Evolutionary conservation across 2,329 filamentous ascomycete genomes (phyloP).

Genomic region (Alternaria incomplexa): DNA sequence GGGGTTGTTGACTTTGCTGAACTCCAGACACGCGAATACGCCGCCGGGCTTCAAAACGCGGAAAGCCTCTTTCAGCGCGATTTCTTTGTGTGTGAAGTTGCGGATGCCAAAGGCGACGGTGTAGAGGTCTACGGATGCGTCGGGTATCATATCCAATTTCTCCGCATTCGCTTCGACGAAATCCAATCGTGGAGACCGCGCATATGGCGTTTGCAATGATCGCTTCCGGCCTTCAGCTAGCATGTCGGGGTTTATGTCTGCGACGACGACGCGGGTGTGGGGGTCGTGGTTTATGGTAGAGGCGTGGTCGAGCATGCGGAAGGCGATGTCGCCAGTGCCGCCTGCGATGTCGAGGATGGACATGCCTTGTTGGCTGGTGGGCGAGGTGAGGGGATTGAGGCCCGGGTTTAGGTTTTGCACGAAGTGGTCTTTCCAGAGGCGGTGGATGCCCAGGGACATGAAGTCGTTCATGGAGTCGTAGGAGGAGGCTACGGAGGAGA

Average conservation of each 20-base stretch:
- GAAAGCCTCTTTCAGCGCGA: conserved; percentile 80
- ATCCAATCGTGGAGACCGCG: conserved; percentile 59
- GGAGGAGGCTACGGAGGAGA: conserved; percentile 90
- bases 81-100: conserved; percentile 92
- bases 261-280: conserved; percentile 83
- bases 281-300: conserved; percentile 80
- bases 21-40: conserved; percentile 95
- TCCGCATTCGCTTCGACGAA: conserved; percentile 95
- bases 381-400: conserved; percentile 56
- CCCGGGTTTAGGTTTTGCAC: conserved; percentile 90
- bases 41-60: conserved; percentile 92
- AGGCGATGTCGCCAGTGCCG: conserved; percentile 96
- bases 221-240: conserved; percentile 85
- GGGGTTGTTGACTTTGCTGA: conserved; percentile 81
- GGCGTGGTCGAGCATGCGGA: conserved; percentile 90
- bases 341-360: conserved; percentile 94
- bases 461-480: conserved; percentile 99
- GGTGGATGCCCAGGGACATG: conserved; percentile 97
- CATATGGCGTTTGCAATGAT: conserved; percentile 67
- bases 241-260: conserved; percentile 97
- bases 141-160: conserved; percentile 68
- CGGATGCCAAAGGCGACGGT: conserved; percentile 97
- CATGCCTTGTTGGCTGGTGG: conserved; percentile 56
- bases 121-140: conserved; percentile 85
- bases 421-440: conserved; percentile 97